Evolutionary conservation across 805 yeast species (phyloP), one percentile per base, ranked within the genome.

Genomic region (Nakazawaea holstii): DNA sequence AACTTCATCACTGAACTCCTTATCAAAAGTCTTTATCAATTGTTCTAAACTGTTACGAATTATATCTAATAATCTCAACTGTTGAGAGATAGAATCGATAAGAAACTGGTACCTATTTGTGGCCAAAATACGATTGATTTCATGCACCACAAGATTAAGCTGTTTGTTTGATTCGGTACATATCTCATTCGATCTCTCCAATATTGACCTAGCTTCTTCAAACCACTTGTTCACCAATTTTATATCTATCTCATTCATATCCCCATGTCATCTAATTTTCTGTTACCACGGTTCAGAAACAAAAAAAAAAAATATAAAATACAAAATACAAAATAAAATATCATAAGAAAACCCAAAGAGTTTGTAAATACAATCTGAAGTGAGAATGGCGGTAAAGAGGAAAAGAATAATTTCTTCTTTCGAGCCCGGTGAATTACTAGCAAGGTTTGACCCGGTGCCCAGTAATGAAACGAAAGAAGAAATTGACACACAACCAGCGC

Each of bases 61-160:
- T 24, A 59, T 60, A 42, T 65, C 61, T 32, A 80, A 57, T 38
- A 76, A 56, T 29, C 67, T 55, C 51, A 76, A 60, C 57, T 81
- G 86, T 39, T 73, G 75, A 27, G 63, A 65, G 13, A 72, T 57
- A 13, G 84, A 71, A 37, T 66, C 70, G 7, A 35, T 39, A 8
- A 43, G 14, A 30, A 48, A 48, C 24, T 39, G 50, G 17, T 42
- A 35, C 13, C 37, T 26, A 30, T 48, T 43, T 8, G 14, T 15
- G 6, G 35, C 43, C 29, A 43, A 28, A 13, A 39, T 35, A 10
- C 29, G n/a, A 24, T 48, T 43, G 5, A 48, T 28, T 17, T 48
- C 30, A 8, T 10, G n/a, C 8, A 48, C 14, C 2, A 24, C 11
- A 3, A 31, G 5, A 9, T 43, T 27, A 9, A 20, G 33, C 20